Conservation (phyloP, 2,329 filamentous ascomycete genomes). For the Colletotrichum noveboracense region DNA sequence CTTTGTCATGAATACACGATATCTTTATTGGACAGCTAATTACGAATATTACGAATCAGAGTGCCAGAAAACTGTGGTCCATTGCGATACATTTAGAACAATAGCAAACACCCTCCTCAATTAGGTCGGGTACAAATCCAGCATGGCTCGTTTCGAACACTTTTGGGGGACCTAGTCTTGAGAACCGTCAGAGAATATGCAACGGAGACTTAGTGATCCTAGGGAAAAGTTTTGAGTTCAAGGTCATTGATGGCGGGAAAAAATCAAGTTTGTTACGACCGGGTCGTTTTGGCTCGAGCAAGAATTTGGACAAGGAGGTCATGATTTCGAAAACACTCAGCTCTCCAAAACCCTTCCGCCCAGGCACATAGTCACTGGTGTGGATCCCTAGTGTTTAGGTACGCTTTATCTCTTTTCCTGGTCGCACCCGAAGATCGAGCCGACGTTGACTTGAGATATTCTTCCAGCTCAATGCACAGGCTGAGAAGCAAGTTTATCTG, state of each 20-base stretch:
- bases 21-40: not conserved
- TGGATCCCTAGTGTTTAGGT: not conserved
- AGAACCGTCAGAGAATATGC: too few relatives aligned
- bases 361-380: not conserved
- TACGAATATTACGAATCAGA: not conserved
- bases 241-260: not conserved
- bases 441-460: not conserved
- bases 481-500: accelerated
- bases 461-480: not conserved
- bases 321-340: not conserved
- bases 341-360: not conserved
- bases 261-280: not conserved
- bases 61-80: not conserved
- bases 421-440: not conserved
- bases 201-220: not conserved
- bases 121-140: not conserved
- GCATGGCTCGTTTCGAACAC: not conserved
- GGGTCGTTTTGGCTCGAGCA: not conserved
- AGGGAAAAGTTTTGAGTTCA: not conserved
- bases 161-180: not conserved
- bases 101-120: not conserved
- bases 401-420: not conserved
- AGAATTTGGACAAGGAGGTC: not conserved
- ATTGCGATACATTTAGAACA: not conserved
- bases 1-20: not conserved